Evolutionary conservation across 1,284 basidiomycete species (phyloP), one percentile per base, ranked within the genome.

Genomic region (Cutaneotrichosporon dermatis): DNA sequence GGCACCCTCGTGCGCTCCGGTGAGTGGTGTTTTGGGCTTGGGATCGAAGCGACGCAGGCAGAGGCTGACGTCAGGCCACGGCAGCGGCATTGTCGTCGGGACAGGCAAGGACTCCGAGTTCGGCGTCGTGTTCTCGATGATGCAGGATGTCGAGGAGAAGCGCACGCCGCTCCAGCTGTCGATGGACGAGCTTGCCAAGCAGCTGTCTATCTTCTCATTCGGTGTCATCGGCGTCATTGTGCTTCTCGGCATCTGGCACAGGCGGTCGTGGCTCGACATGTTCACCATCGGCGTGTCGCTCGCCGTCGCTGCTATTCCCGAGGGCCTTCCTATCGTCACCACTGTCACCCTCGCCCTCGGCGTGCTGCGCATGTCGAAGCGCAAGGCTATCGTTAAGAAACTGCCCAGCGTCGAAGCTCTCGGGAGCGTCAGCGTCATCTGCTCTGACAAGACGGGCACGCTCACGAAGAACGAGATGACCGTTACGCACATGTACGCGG

Each of bases 271-370:
- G 92, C 79, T 98, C 9, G 94, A 97, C 54, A 97, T 98, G 95
- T 98, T 98, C 72, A 98, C 94, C 10, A 97, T 98, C 66, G 94
- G 94, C 80, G 94, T 97, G 4, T 97, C 93, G 2, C 84, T 98
- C 58, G 94, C 94, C 16, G 94, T 98, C 12, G 95, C 94, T 56
- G 94, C 94, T 41, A 98, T 98, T 63, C 94, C 94, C 0, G 95
- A 98, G 79, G 95, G 95, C 34, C 79, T 99, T n/a, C 95, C 95
- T 0, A 97, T 98, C 64, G 95, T 98, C 36, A 96, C 94, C 0
- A 98, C 94, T 0, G 94, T 99, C 13, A 98, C 95, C 1, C 85
- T 99, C 33, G 94, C 94, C 1, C 83, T 98, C 8, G 94, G 94
- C 51, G 95, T 97, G 1, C 78, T 97, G 65, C 81, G 93, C 33